Percentiles rank a stretch among this genome's conserved stretches.
Conservation (phyloP, 2,329 filamentous ascomycete species). For the Fusarium cicatricum region DNA sequence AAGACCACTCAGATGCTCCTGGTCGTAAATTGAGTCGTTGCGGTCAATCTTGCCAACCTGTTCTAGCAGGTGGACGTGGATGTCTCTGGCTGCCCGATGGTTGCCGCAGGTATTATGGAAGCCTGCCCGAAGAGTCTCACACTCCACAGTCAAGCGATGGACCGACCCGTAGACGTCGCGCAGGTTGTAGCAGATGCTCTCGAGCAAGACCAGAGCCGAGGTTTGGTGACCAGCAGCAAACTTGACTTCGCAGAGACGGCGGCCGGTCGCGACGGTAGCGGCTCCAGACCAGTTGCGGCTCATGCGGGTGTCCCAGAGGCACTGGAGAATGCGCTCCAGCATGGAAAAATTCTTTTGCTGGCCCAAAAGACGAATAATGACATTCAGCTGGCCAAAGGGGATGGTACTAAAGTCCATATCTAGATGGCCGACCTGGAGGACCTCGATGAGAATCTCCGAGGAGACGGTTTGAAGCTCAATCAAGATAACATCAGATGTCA, state of each 20-base stretch:
- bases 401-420: constrained; percentile 13
- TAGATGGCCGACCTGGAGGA: constrained; percentile 8
- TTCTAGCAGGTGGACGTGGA: constrained; percentile 12
- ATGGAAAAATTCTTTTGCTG: constrained; percentile 15
- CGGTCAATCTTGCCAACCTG: constrained; percentile 7
- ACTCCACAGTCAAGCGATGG: constrained; percentile 12
- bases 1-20: constrained; percentile 2
- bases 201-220: constrained; percentile 7
- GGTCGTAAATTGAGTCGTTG: background rate
- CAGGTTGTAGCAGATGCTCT: constrained; percentile 21
- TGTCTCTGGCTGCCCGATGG: constrained; percentile 11
- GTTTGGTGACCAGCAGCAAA: constrained; percentile 13
- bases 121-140: constrained; percentile 16
- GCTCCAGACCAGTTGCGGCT: constrained; percentile 12
- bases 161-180: constrained; percentile 10
- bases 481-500: too few relatives aligned
- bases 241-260: constrained; percentile 19
- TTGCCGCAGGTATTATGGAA: constrained; percentile 22
- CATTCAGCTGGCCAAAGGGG: constrained; percentile 5
- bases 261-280: constrained; percentile 8
- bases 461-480: constrained; percentile 11
- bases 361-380: constrained; percentile 15
- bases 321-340: constrained; percentile 13
- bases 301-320: constrained; percentile 17
- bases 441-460: constrained; percentile 16